Conservation (phyloP, 441 rosid species). For the Isatis lusitanica region DNA sequence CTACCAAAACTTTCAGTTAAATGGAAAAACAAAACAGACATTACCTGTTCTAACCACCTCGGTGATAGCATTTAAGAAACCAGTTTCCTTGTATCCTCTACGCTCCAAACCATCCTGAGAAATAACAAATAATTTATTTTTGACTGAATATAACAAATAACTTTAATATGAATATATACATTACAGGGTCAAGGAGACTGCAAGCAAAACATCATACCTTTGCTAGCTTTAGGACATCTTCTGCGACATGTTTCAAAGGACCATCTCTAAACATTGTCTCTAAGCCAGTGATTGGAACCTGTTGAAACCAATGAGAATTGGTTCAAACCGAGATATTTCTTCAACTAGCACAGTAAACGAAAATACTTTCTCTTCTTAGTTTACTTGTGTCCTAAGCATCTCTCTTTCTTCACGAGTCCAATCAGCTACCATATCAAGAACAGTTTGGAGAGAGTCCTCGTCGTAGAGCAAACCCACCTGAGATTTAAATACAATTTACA, state of each 20-base stretch:
- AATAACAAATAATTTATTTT: too few relatives aligned
- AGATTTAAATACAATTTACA: background rate
- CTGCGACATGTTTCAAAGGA: slow-evolving; percentile 61
- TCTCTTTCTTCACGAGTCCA: slow-evolving; percentile 88
- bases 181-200: background rate
- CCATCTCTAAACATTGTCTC: slow-evolving; percentile 81
- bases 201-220: slow-evolving; percentile 43
- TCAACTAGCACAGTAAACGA: background rate
- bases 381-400: slow-evolving; percentile 83
- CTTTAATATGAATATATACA: background rate
- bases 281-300: slow-evolving; percentile 82
- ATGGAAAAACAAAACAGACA: background rate
- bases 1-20: background rate
- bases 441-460: slow-evolving; percentile 69
- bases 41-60: slow-evolving; percentile 86
- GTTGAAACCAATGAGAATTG: background rate
- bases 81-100: slow-evolving; percentile 82
- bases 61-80: slow-evolving; percentile 68
- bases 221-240: slow-evolving; percentile 72
- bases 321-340: background rate
- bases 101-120: slow-evolving; percentile 90
- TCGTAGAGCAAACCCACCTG: slow-evolving; percentile 89
- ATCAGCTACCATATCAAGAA: slow-evolving; percentile 71
- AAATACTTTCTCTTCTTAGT: background rate
- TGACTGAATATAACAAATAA: background rate